Conservation (phyloP, 1,284 basidiomycete genomes). For the Anthracocystis walkeri region DNA sequence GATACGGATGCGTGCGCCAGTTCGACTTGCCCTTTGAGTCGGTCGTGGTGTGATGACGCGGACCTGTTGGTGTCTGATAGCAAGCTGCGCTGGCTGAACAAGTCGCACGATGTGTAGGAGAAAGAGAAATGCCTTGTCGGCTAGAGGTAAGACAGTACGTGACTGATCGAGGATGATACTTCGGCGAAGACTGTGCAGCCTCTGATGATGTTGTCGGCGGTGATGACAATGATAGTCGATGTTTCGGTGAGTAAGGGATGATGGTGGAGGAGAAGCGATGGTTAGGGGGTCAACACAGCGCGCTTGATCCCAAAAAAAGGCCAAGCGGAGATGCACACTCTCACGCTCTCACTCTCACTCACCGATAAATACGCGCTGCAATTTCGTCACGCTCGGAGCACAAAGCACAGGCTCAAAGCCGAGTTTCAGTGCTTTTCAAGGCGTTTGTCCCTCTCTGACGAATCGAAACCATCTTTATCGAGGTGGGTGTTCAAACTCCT, state of each 20-base stretch:
- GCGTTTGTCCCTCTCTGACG: too few relatives aligned
- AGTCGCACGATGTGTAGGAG: neutral
- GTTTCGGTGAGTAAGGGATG: slow-evolving; percentile 5
- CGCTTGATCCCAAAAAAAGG: neutral
- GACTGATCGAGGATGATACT: neutral
- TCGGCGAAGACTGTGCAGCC: neutral
- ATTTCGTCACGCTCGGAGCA: neutral
- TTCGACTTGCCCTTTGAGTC: too few relatives aligned
- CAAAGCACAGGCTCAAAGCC: neutral
- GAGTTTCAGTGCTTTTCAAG: too few relatives aligned
- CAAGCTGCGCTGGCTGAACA: neutral
- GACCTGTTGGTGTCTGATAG: too few relatives aligned
- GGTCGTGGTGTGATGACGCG: neutral
- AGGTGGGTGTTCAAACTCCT: too few relatives aligned
- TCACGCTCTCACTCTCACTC: neutral
- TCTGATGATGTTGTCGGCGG: neutral
- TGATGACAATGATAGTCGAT: neutral
- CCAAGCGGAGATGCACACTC: slow-evolving; percentile 13
- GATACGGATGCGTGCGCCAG: neutral
- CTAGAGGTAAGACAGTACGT: neutral
- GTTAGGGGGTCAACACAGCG: slow-evolving; percentile 16
- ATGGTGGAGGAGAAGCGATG: slow-evolving; percentile 18
- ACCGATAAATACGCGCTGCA: neutral
- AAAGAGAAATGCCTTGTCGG: neutral
- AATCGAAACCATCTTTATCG: too few relatives aligned